These are phyloP conservation scores for Arbutus unedo DNA, from an alignment of 148 eudicot genomes.

Conservation along the genomic window DNA sequence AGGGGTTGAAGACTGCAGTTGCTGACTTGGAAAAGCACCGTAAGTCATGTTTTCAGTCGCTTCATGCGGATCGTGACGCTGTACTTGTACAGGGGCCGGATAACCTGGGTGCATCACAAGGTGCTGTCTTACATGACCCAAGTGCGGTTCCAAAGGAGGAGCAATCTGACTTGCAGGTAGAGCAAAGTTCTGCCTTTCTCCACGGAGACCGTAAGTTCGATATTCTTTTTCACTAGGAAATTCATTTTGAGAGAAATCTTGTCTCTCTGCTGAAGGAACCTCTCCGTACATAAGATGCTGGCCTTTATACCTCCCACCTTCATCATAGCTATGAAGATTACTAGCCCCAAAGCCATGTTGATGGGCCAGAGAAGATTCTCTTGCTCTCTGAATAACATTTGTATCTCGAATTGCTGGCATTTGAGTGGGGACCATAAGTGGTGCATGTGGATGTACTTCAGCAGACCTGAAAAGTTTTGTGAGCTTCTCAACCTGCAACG, in stretches of 20 bases:
- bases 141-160: conserved; percentile 14
- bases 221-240: conserved; percentile 42
- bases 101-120: conserved; percentile 9
- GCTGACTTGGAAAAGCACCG: conserved; percentile 12
- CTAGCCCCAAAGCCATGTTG: conserved; percentile 1
- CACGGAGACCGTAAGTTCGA: conserved; percentile 53
- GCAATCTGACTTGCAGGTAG: not conserved
- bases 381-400: not conserved
- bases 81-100: not conserved
- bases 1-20: conserved; percentile 1
- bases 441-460: conserved; percentile 27
- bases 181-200: conserved; percentile 16
- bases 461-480: conserved; percentile 41
- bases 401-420: not conserved
- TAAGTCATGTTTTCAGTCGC: not conserved
- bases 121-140: not conserved
- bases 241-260: not conserved
- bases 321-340: not conserved
- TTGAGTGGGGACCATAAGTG: conserved; percentile 9
- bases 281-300: conserved; percentile 8
- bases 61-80: not conserved
- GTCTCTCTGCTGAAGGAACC: conserved; percentile 5
- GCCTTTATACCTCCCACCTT: not conserved
- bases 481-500: conserved; percentile 60
- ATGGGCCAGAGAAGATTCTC: not conserved